Base-by-base conservation (phyloP, 129 eudicot species). In the Helianthus annuus region DNA sequence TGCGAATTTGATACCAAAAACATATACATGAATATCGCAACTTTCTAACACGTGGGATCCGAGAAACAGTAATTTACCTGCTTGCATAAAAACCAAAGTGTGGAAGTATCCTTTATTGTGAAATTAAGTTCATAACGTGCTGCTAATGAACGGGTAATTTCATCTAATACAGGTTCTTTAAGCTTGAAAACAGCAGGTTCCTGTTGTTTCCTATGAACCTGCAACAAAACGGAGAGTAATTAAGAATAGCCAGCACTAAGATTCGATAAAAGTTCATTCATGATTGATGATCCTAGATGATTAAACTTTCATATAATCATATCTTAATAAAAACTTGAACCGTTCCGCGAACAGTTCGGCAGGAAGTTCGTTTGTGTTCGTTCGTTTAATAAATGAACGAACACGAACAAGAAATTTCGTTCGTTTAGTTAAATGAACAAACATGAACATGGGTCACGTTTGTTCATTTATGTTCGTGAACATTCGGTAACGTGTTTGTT, bases 81-180 rank as follows among this genome's bases (percentile, higher is more conserved):
- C 74, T 90, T 90, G 84, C 99, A 95, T 17, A 95, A 70, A 81
- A 86, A 90, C 99, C 99, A 95, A 63, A 95, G 86, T 46, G 96
- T 71, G 61, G 96, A 81, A 13, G 76, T 78, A 81, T 95, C 97
- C 79, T 76, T 69, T 48, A 83, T 48, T 48, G 96, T 88, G 82
- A 95, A 91, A 74, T 83, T 86, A 48, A 90, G 83, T 77, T 80
- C 96, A 70, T 84, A 88, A 29, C 88, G 96, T 9, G 19, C 45
- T 38, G 71, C 82, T 69, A 95, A 70, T 13, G 86, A 78, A 7
- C 73, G 72, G 45, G 91, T 79, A 57, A 95, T 83, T 77, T 88
- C 91, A 79, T 90, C 82, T 54, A 95, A 58, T 22, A 86, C 62
- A 60, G 99, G 97, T 71, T 86, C 89, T 81, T 95, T 95, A 55